Percentiles rank a stretch among this genome's conserved stretches.
Evolutionary conservation across 2,329 filamentous ascomycete species (phyloP).

Genomic region (Amesomyces nigricolor): DNA sequence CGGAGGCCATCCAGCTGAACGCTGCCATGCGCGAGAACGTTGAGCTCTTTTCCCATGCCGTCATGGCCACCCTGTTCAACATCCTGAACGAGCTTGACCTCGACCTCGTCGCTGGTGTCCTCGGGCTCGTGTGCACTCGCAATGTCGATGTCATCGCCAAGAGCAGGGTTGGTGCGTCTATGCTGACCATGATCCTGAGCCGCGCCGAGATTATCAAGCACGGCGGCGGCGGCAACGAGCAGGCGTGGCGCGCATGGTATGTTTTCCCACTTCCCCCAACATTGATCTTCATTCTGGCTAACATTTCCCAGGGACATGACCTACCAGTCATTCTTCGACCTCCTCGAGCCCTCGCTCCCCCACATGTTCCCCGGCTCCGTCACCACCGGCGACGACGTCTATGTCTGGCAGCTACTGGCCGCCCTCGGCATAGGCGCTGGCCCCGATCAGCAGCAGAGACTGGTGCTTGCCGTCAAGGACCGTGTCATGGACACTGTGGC

Average conservation of each 20-base stretch:
- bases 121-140: constrained; percentile 77
- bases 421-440: constrained; percentile 90
- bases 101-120: constrained; percentile 82
- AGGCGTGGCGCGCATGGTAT: constrained; percentile 76
- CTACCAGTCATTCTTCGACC: constrained; percentile 83
- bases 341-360: constrained; percentile 74
- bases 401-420: constrained; percentile 96
- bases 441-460: constrained; percentile 88
- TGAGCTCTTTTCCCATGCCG: constrained; percentile 79
- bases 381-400: constrained; percentile 84
- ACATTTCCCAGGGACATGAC: constrained; percentile 56
- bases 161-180: constrained; percentile 80
- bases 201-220: constrained; percentile 92
- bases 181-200: constrained; percentile 90
- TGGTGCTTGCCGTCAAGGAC: constrained; percentile 95
- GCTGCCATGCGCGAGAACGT: constrained; percentile 81
- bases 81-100: constrained; percentile 89
- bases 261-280: constrained; percentile 24
- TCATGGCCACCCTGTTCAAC: constrained; percentile 84
- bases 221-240: constrained; percentile 61
- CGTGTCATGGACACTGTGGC: constrained; percentile 92
- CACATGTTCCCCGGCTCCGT: constrained; percentile 89
- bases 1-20: constrained; percentile 67
- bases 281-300: constrained; percentile 25
- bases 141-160: constrained; percentile 80